Percentiles rank a stretch among this genome's conserved stretches.
These are phyloP conservation scores for Mortierella sp. DNA, from an alignment of 371 early-diverging fungal genomes.

Conservation along the genomic window DNA sequence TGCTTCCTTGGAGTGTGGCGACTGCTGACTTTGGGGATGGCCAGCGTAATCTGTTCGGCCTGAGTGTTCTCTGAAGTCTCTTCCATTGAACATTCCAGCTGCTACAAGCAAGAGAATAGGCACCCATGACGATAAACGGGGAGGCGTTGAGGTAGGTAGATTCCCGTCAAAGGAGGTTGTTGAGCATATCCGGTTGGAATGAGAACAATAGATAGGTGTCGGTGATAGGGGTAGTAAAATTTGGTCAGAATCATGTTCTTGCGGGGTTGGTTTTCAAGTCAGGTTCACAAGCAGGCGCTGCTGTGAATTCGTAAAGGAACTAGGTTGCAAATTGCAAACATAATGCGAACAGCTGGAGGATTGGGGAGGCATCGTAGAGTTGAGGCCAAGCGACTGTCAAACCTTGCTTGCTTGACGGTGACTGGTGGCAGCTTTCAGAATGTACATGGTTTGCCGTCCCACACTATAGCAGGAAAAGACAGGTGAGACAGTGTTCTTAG, in stretches of 20 bases:
- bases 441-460: slow-evolving; percentile 26
- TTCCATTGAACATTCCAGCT: slow-evolving; percentile 3
- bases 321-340: slow-evolving; percentile 11
- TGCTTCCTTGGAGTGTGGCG: neutral
- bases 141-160: neutral
- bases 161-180: too few relatives aligned
- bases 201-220: neutral
- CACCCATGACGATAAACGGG: slow-evolving; percentile 1
- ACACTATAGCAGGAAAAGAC: slow-evolving; percentile 9
- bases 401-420: slow-evolving; percentile 50
- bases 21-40: neutral
- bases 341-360: slow-evolving; percentile 16
- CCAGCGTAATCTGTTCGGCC: neutral
- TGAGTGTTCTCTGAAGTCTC: slow-evolving; percentile 7
- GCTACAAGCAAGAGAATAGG: neutral
- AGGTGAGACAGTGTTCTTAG: neutral
- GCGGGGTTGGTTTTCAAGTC: slow-evolving; percentile 3
- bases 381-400: slow-evolving; percentile 49
- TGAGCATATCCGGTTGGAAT: neutral
- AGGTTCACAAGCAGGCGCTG: slow-evolving; percentile 14
- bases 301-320: slow-evolving; percentile 1
- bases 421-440: slow-evolving; percentile 24
- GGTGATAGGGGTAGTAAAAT: slow-evolving; percentile 17
- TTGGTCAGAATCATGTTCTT: slow-evolving; percentile 45
- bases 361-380: slow-evolving; percentile 12